Percentiles rank a stretch among this genome's conserved stretches.
phyloP scores from a whole-genome alignment of 352 stramenopile genomes.

The Phytophthora pisi region DNA sequence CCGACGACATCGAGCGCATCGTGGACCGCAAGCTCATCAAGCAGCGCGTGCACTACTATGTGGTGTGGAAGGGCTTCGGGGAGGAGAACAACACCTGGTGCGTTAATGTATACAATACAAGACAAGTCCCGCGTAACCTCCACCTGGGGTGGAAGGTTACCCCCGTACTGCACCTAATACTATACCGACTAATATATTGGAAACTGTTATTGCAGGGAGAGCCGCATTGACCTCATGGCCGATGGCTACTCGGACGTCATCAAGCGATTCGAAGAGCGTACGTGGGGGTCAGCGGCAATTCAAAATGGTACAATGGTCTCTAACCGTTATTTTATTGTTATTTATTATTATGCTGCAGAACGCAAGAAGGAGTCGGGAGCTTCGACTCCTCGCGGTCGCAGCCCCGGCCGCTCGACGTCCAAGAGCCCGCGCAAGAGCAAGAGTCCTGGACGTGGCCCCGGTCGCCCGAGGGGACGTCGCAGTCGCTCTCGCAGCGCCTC shows the following conservation, averaged over 20 bases:
- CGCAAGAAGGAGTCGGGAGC: slow-evolving; percentile 59
- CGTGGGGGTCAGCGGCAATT: slow-evolving; percentile 6
- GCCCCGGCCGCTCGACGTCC: slow-evolving; percentile 43
- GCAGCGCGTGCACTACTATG: slow-evolving; percentile 83
- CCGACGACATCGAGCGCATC: slow-evolving; percentile 81
- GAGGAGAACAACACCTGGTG: slow-evolving; percentile 87
- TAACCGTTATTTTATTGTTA: slow-evolving; percentile 4
- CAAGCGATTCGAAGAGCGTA: slow-evolving; percentile 72
- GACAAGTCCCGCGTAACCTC: slow-evolving; percentile 3
- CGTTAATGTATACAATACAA: slow-evolving; percentile 17
- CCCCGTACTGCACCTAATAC: background rate
- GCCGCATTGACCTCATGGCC: slow-evolving; percentile 76
- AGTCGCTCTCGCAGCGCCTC: slow-evolving; percentile 73
- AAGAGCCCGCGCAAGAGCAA: slow-evolving; percentile 43
- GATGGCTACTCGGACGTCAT: slow-evolving; percentile 80
- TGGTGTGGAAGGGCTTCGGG: slow-evolving; percentile 78
- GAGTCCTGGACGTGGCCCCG: slow-evolving; percentile 45
- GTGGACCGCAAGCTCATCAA: slow-evolving; percentile 83
- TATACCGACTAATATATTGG: slow-evolving; percentile 1
- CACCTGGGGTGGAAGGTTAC: background rate
- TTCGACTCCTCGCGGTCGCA: slow-evolving; percentile 46
- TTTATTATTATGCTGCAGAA: slow-evolving; percentile 29
- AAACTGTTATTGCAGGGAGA: slow-evolving; percentile 58
- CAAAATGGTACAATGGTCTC: background rate
- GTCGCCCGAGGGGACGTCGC: slow-evolving; percentile 40